Conservation (phyloP, 495 filamentous ascomycete species). For the Cairneyella variabilis region DNA sequence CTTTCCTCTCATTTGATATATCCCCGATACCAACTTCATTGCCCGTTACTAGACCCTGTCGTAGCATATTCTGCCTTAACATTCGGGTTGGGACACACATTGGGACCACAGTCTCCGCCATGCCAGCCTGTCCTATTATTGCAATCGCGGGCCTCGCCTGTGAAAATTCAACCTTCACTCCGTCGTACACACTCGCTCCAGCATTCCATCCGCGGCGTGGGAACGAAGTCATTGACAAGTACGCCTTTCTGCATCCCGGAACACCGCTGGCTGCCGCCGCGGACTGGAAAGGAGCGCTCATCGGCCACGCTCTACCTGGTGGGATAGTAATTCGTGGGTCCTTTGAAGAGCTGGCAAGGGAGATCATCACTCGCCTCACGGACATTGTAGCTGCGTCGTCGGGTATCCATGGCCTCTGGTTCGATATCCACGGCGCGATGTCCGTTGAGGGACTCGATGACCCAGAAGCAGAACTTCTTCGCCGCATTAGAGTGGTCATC, state of each 20-base stretch:
- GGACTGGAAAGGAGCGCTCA: slow-evolving; percentile 48
- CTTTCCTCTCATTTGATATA: too few relatives aligned
- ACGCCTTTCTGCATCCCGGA: slow-evolving; percentile 41
- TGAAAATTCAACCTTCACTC: slow-evolving; percentile 54
- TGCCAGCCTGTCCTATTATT: slow-evolving; percentile 46
- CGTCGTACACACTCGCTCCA: slow-evolving; percentile 44
- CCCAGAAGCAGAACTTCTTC: slow-evolving; percentile 47
- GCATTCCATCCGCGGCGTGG: slow-evolving; percentile 51
- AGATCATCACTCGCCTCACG: slow-evolving; percentile 43
- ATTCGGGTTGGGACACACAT: too few relatives aligned
- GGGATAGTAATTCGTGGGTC: slow-evolving; percentile 44
- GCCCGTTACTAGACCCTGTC: too few relatives aligned
- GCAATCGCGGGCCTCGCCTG: slow-evolving; percentile 53
- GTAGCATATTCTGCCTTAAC: too few relatives aligned
- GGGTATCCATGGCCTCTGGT: slow-evolving; percentile 49
- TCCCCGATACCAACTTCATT: too few relatives aligned
- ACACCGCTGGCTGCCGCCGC: slow-evolving; percentile 39
- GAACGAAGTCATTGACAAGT: slow-evolving; percentile 41
- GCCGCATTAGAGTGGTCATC: slow-evolving; percentile 42
- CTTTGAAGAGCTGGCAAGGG: slow-evolving; percentile 43
- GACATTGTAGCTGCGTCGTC: slow-evolving; percentile 28
- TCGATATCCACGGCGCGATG: slow-evolving; percentile 58
- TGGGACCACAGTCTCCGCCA: too few relatives aligned
- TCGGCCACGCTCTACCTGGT: slow-evolving; percentile 52
- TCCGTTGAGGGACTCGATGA: slow-evolving; percentile 51